A percentile compares a stretch with the other conserved stretches of the same genome.
Evolutionary conservation across 2,329 filamentous ascomycete species (phyloP).

Genomic region (Raffaelea ambrosiae): DNA sequence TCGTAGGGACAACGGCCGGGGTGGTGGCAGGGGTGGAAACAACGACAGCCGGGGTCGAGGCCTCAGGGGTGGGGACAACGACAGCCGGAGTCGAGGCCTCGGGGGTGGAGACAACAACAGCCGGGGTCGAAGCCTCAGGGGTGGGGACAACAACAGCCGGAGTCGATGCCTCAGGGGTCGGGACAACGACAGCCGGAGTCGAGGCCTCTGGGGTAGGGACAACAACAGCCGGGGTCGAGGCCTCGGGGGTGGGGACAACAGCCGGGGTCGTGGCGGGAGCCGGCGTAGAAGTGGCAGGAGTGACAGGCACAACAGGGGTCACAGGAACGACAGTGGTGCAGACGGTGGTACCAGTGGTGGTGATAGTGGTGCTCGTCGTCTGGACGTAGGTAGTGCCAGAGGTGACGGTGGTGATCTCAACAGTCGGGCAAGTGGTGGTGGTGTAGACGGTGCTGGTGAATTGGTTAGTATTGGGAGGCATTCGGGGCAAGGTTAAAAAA

Average conservation of each 20-base stretch:
- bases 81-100: neutral
- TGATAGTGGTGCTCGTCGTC: slow-evolving; percentile 34
- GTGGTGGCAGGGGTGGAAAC: neutral
- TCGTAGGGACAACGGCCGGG: neutral
- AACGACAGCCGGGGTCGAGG: slow-evolving; percentile 23
- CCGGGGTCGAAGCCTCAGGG: neutral
- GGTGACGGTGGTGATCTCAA: slow-evolving; percentile 18
- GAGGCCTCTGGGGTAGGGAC: slow-evolving; percentile 13
- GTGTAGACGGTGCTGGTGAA: slow-evolving; percentile 16
- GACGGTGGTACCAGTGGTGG: slow-evolving; percentile 26
- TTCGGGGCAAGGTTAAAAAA: no score
- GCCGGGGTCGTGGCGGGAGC: neutral
- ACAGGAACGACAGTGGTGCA: neutral
- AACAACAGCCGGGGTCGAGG: neutral
- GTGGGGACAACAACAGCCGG: no score
- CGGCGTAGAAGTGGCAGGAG: neutral
- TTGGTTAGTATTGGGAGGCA: no score
- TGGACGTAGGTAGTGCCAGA: slow-evolving; percentile 33
- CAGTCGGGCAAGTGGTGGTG: slow-evolving; percentile 12
- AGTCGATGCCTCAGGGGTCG: neutral
- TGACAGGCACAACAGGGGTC: neutral
- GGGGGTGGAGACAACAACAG: neutral
- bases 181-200: slow-evolving; percentile 20
- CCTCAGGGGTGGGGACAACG: neutral
- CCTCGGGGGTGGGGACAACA: neutral